Evolutionary conservation across 1,284 basidiomycete species (phyloP).

Genomic region (Sanghuangporus baumii): DNA sequence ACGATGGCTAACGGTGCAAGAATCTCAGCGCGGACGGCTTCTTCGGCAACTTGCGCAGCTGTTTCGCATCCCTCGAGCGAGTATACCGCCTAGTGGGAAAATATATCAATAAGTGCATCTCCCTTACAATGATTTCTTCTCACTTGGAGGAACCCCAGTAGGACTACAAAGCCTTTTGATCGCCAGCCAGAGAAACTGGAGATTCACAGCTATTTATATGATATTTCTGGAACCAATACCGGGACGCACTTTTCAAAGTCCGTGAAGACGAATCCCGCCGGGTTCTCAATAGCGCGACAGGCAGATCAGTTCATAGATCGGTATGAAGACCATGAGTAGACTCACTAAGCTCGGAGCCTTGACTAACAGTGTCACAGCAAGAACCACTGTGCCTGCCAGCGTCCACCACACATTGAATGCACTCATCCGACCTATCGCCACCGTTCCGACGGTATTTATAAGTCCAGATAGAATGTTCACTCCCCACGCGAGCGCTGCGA

Average conservation of each 20-base stretch:
- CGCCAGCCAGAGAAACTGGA: slow-evolving; percentile 51
- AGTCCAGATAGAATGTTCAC: slow-evolving; percentile 50
- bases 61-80: slow-evolving; percentile 61
- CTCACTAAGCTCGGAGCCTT: slow-evolving; percentile 49
- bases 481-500: slow-evolving; percentile 51
- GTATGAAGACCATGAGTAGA: background rate
- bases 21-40: slow-evolving; percentile 49
- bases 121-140: background rate
- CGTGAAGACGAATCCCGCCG: slow-evolving; percentile 50
- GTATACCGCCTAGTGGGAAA: slow-evolving; percentile 42
- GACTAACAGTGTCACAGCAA: slow-evolving; percentile 49
- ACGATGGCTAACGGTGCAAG: slow-evolving; percentile 54
- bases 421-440: slow-evolving; percentile 52
- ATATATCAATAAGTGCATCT: background rate
- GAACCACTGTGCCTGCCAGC: slow-evolving; percentile 51
- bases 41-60: slow-evolving; percentile 57
- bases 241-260: slow-evolving; percentile 46
- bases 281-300: slow-evolving; percentile 33
- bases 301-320: background rate
- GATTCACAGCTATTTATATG: background rate
- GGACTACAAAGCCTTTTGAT: slow-evolving; percentile 49
- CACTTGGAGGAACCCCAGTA: slow-evolving; percentile 54
- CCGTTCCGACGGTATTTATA: slow-evolving; percentile 51
- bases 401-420: slow-evolving; percentile 59
- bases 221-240: background rate